Conservation (phyloP, 352 stramenopile species). For the Phytopythium kandeliae region DNA sequence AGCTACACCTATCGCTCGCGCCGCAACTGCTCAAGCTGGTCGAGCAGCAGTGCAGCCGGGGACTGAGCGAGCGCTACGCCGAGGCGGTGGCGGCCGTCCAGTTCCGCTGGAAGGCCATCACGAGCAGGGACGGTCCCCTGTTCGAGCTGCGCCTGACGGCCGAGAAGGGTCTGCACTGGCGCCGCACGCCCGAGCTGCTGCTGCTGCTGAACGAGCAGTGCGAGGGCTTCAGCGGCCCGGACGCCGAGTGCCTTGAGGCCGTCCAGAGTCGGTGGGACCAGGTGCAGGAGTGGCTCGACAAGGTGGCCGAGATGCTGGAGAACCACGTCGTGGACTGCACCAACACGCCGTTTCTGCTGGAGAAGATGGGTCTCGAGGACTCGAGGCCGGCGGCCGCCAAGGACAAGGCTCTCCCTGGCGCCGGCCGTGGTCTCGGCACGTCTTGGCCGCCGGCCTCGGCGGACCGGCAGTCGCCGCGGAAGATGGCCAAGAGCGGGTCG, state of each 20-base stretch:
- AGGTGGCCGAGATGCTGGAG: constrained; percentile 53
- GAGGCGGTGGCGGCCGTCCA: constrained; percentile 61
- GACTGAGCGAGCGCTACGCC: constrained; percentile 41
- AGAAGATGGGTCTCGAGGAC: constrained; percentile 56
- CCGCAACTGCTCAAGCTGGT: constrained; percentile 49
- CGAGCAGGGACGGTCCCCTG: constrained; percentile 43
- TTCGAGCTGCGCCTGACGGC: constrained; percentile 63
- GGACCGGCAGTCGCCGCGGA: not conserved
- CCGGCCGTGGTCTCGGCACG: too few relatives aligned
- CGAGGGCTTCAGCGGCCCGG: constrained; percentile 55
- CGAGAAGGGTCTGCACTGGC: constrained; percentile 64
- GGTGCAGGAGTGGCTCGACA: constrained; percentile 59
- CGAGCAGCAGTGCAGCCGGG: constrained; percentile 42
- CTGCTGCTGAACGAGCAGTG: constrained; percentile 65
- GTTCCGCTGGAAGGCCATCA: constrained; percentile 75
- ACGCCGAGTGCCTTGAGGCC: constrained; percentile 36
- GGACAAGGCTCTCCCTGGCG: not conserved
- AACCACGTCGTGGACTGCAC: constrained; percentile 65
- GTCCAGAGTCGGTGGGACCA: constrained; percentile 56
- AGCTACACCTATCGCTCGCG: constrained; percentile 51
- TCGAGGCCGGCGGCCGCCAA: not conserved
- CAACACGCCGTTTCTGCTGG: constrained; percentile 55
- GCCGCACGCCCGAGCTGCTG: constrained; percentile 62
- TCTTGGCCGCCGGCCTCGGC: not conserved
- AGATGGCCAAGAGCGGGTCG: constrained; percentile 2